Evolutionary conservation across 495 filamentous ascomycete species (phyloP).

Genomic region (Penicillium nucicola): DNA sequence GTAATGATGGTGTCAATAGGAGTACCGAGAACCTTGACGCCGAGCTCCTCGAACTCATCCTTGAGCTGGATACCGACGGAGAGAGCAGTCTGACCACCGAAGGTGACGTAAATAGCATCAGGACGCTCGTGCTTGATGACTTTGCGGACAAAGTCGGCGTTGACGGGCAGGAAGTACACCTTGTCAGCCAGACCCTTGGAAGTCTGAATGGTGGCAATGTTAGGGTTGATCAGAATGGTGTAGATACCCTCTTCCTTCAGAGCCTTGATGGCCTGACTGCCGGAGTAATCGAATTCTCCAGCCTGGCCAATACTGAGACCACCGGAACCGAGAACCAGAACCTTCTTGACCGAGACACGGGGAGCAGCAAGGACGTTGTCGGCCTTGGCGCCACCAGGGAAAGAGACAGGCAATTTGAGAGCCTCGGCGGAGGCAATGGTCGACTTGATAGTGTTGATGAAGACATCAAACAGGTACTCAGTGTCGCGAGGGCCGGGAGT

Average conservation of each 20-base stretch:
- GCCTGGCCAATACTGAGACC: conserved; percentile 97
- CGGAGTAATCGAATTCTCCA: conserved; percentile 98
- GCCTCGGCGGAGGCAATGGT: conserved; percentile 57
- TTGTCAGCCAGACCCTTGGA: conserved; percentile 95
- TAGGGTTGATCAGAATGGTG: conserved; percentile 96
- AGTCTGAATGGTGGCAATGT: conserved; percentile 98
- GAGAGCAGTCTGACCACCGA: conserved; percentile 94
- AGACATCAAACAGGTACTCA: conserved; percentile 95
- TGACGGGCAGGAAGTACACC: conserved; percentile 97
- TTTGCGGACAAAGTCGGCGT: conserved; percentile 91
- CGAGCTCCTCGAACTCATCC: conserved; percentile 87
- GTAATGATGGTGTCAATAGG: conserved; percentile 98
- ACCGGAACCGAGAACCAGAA: conserved; percentile 93
- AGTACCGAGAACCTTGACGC: conserved; percentile 91
- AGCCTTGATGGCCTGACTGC: conserved; percentile 88
- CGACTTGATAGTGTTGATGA: conserved; percentile 77
- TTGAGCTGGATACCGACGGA: conserved; percentile 94
- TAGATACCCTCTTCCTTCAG: conserved; percentile 95
- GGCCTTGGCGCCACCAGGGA: conserved; percentile 77
- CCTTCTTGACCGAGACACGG: conserved; percentile 84
- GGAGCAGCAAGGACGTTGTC: conserved; percentile 76
- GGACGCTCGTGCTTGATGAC: conserved; percentile 93
- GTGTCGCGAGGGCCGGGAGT: conserved; percentile 95
- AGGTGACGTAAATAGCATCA: conserved; percentile 96
- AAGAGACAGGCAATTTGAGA: conserved; percentile 67